phyloP scores from a whole-genome alignment of 805 yeast species.

The Metschnikowia noctiluminum region DNA sequence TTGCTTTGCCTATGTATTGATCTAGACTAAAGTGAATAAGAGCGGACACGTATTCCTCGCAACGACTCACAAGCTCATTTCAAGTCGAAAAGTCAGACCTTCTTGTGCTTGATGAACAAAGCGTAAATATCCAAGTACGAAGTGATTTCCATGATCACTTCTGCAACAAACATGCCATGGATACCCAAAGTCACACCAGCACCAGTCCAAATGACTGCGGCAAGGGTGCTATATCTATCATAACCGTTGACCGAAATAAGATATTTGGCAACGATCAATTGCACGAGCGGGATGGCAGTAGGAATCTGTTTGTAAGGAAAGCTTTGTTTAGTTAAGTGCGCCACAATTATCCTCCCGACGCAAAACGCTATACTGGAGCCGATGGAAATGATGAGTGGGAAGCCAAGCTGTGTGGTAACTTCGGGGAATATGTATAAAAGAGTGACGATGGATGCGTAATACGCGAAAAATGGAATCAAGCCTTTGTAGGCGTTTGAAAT shows the following conservation, averaged over 20 bases:
- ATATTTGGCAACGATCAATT: constrained; percentile 37
- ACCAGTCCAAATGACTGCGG: constrained; percentile 61
- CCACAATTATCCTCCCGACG: constrained; percentile 88
- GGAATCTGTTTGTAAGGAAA: constrained; percentile 77
- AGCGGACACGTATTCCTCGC: neutral
- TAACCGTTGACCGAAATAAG: constrained; percentile 36
- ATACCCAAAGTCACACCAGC: constrained; percentile 64
- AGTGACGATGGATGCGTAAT: constrained; percentile 46
- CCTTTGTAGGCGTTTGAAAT: constrained; percentile 49
- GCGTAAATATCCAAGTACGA: constrained; percentile 81
- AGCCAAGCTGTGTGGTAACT: constrained; percentile 40
- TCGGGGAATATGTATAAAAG: constrained; percentile 52
- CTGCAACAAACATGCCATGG: constrained; percentile 69
- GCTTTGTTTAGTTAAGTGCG: constrained; percentile 75
- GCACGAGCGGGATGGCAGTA: constrained; percentile 57
- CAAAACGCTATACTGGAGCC: constrained; percentile 76
- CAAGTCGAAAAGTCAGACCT: constrained; percentile 24
- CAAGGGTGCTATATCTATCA: constrained; percentile 41
- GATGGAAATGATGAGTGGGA: constrained; percentile 64
- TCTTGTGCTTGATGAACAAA: constrained; percentile 76
- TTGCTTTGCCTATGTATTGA: neutral
- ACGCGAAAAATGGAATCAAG: constrained; percentile 63
- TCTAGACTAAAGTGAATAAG: no score
- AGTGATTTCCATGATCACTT: constrained; percentile 77
- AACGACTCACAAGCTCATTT: neutral